phyloP scores from a whole-genome alignment of 2,329 filamentous ascomycete species.

The Teratosphaeria epicoccoides region DNA sequence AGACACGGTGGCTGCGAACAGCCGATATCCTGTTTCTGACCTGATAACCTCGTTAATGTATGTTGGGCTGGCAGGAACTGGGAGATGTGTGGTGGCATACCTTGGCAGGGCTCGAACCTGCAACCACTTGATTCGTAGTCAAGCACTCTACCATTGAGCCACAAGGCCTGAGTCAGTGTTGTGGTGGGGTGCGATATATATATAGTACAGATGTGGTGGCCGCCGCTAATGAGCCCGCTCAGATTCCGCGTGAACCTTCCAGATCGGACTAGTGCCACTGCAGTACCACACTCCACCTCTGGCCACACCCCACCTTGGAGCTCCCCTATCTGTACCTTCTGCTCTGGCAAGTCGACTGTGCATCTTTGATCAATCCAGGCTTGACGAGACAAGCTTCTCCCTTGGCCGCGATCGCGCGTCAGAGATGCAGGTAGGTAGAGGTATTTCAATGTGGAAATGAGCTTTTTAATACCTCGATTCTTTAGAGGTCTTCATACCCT shows the following conservation, averaged over 20 bases:
- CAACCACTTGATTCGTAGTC: constrained; percentile 35
- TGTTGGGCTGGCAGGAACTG: not conserved
- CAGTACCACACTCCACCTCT: not conserved
- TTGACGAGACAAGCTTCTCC: not conserved
- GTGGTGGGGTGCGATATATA: too few relatives aligned
- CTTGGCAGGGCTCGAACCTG: constrained; percentile 12
- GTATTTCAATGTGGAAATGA: not conserved
- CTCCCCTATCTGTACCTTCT: not conserved
- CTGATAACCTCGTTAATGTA: not conserved
- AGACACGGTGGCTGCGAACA: too few relatives aligned
- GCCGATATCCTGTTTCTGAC: not conserved
- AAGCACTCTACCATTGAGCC: constrained; percentile 50
- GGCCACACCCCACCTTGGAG: not conserved
- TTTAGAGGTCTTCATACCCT: not conserved
- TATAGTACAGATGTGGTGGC: not conserved
- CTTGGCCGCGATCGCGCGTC: not conserved
- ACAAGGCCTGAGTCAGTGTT: constrained; percentile 17
- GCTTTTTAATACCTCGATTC: not conserved
- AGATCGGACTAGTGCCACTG: not conserved
- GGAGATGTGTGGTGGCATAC: constrained; percentile 4
- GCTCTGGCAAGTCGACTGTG: not conserved
- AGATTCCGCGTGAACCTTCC: not conserved
- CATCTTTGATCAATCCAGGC: not conserved
- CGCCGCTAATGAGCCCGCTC: too few relatives aligned
- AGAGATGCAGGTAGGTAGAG: not conserved